Evolutionary conservation across 2,329 filamentous ascomycete species (phyloP).

Genomic region (Ceratocystis huliohia): DNA sequence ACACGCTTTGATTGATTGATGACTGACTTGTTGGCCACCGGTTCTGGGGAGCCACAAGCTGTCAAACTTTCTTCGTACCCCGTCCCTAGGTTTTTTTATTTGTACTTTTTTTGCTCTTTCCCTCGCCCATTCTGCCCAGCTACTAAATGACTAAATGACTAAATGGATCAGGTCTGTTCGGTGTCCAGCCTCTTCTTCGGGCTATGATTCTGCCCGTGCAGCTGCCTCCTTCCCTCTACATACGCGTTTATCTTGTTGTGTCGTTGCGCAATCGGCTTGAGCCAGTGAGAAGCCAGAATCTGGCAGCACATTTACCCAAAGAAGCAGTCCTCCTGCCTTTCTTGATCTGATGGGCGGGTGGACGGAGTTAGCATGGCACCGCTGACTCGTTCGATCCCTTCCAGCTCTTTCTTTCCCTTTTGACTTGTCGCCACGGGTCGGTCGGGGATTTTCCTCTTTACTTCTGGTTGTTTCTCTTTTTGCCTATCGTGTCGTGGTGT

Average conservation of each 20-base stretch:
- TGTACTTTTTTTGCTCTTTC: not conserved
- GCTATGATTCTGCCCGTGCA: not conserved
- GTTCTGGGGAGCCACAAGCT: too few relatives aligned
- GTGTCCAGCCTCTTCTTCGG: not conserved
- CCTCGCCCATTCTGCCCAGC: not conserved
- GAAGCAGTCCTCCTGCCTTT: conserved; percentile 1
- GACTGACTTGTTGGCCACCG: too few relatives aligned
- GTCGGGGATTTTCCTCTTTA: not conserved
- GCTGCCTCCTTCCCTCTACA: not conserved
- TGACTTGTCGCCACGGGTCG: not conserved
- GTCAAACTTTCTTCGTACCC: too few relatives aligned
- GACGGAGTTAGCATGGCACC: not conserved
- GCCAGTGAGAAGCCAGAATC: not conserved
- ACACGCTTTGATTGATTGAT: not conserved
- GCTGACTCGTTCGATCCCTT: not conserved
- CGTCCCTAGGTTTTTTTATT: not conserved
- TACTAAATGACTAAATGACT: too few relatives aligned
- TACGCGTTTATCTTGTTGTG: not conserved
- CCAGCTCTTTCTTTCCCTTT: not conserved
- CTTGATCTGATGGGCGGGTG: not conserved
- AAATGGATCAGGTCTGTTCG: too few relatives aligned
- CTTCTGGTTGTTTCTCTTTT: not conserved
- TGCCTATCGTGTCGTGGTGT: not conserved
- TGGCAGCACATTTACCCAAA: not conserved
- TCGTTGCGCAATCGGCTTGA: not conserved